Conservation (phyloP, 1,284 basidiomycete genomes). For the Sanguinoderma infundibulare region DNA sequence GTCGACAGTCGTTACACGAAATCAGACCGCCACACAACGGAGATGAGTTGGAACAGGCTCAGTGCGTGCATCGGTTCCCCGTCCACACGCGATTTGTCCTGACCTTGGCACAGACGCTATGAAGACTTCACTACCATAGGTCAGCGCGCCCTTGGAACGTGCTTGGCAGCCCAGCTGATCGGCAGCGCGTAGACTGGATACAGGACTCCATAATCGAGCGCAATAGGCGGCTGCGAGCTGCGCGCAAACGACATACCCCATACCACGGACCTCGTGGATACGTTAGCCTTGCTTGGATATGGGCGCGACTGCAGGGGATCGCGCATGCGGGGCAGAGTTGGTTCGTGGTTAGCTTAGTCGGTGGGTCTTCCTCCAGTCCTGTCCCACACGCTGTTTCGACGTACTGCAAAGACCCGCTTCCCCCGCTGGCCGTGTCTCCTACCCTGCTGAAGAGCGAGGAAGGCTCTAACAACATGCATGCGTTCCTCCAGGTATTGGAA, state of each 20-base stretch:
- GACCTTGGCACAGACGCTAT: slow-evolving; percentile 56
- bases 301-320: slow-evolving; percentile 61
- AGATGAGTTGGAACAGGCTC: slow-evolving; percentile 36
- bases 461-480: background rate
- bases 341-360: slow-evolving; percentile 85
- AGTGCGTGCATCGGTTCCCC: slow-evolving; percentile 27
- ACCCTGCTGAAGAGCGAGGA: background rate
- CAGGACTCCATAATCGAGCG: slow-evolving; percentile 92
- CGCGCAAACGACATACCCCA: slow-evolving; percentile 51
- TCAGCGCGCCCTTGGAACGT: slow-evolving; percentile 33
- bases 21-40: slow-evolving; percentile 25
- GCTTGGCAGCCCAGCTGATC: background rate
- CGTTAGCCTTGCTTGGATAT: slow-evolving; percentile 60
- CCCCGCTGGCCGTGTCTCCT: background rate
- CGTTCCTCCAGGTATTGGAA: slow-evolving; percentile 71
- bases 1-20: slow-evolving; percentile 15
- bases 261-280: slow-evolving; percentile 56
- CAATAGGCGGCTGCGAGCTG: slow-evolving; percentile 69
- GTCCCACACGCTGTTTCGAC: background rate
- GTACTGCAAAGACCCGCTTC: background rate
- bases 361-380: slow-evolving; percentile 50
- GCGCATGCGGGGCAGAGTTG: slow-evolving; percentile 61
- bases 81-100: background rate
- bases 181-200: slow-evolving; percentile 80
- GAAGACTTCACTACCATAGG: slow-evolving; percentile 87